These are phyloP conservation scores for Lepidium aucheri DNA, from an alignment of 345 rosid species.

Conservation along the genomic window DNA sequence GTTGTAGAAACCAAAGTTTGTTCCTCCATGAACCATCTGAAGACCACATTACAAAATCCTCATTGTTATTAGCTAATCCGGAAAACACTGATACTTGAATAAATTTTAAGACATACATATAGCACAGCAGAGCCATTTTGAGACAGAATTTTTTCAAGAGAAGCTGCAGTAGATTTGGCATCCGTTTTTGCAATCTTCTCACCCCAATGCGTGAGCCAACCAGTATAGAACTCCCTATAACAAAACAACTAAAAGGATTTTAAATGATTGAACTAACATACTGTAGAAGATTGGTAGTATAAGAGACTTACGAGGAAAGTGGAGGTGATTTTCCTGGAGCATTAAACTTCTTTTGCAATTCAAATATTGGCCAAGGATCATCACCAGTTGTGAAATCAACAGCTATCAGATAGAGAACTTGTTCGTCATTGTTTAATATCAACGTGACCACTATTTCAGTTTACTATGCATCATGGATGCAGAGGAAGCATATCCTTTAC, in stretches of 20 bases:
- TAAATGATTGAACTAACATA: neutral
- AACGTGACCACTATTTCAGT: neutral
- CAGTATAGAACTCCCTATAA: conserved; percentile 90
- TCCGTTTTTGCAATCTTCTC: conserved; percentile 62
- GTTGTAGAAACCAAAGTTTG: conserved; percentile 89
- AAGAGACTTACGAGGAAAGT: conserved; percentile 63
- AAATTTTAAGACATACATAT: conserved; percentile 45
- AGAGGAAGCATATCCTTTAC: conserved; percentile 28
- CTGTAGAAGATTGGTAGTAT: neutral
- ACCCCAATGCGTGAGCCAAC: conserved; percentile 99
- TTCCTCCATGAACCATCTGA: conserved; percentile 99
- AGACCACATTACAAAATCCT: conserved; percentile 9
- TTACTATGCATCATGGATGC: neutral
- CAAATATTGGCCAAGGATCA: conserved; percentile 81
- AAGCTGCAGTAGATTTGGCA: conserved; percentile 60
- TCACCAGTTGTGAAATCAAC: conserved; percentile 86
- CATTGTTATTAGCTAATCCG: neutral
- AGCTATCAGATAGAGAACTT: conserved; percentile 36
- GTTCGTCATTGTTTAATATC: neutral
- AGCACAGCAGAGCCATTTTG: conserved; percentile 89
- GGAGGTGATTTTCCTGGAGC: conserved; percentile 94
- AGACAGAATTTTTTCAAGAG: conserved; percentile 65
- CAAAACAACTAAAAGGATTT: neutral
- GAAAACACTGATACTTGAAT: neutral
- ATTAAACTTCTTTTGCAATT: conserved; percentile 78